Conservation (phyloP, 306 rosid species). For the Casuarina equisetifolia region DNA sequence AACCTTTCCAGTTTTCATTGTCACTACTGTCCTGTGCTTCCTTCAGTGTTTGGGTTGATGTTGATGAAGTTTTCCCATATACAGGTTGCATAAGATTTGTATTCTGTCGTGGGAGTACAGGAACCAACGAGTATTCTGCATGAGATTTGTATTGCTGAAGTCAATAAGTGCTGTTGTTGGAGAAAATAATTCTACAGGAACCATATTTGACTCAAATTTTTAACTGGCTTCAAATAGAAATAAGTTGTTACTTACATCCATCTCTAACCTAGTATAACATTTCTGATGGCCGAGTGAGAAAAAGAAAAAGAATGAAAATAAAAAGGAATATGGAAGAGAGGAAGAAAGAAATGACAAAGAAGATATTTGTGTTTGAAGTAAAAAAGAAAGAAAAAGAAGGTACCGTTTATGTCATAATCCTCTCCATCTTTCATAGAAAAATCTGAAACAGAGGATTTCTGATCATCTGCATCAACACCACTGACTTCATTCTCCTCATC, state of each 20-base stretch:
- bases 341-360: not conserved
- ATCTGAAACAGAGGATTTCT: constrained; percentile 46
- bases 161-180: not conserved
- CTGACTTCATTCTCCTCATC: constrained; percentile 48
- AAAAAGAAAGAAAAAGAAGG: constrained; percentile 14
- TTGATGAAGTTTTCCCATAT: constrained; percentile 60
- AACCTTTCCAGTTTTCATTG: constrained; percentile 44
- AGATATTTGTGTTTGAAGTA: constrained; percentile 6
- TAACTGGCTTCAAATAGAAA: not conserved
- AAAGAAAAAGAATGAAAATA: not conserved
- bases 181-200: not conserved
- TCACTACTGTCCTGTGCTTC: constrained; percentile 50
- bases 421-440: constrained; percentile 43
- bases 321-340: not conserved
- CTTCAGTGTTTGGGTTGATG: constrained; percentile 25
- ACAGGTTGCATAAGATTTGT: constrained; percentile 83
- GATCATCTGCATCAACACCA: constrained; percentile 30
- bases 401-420: constrained; percentile 54
- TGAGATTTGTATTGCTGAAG: not conserved
- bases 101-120: constrained; percentile 42
- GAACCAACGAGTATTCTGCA: not conserved
- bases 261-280: not conserved
- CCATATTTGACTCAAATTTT: not conserved
- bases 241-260: not conserved
- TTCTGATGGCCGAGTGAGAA: constrained; percentile 24